Base-by-base conservation (phyloP, 306 rosid species). In the Hippophae rhamnoides region DNA sequence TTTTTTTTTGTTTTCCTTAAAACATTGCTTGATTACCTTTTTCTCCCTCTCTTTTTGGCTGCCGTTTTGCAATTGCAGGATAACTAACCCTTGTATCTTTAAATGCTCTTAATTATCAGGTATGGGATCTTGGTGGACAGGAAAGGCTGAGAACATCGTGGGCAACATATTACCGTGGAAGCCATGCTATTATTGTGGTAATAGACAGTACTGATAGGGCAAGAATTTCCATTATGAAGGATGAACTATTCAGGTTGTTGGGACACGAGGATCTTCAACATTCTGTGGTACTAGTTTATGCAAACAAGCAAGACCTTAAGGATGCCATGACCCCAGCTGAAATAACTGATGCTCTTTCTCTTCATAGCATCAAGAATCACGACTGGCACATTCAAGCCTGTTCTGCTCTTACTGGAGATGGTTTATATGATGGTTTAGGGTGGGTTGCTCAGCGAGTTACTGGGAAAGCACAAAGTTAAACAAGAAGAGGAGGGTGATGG, bases 381-480 rank as follows among this genome's bases (percentile, higher is more conserved):
- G 99, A 93, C 74, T 93, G 99, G 97, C 99, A 93, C 69, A 93
- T 93, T 60, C 99, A 93, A 71, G 99, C 99, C 62, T 93, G 97
- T 74, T 80, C 82, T 63, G 99, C 99, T 76, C 89, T 93, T 74
- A 77, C 96, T 0, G 99, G 97, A 8, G 97, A 88, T 8, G 99
- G 99, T 23, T 67, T 93, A 46, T 86, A 93, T 18, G 95, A 93
- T 6, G 99, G 99, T 61, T 86, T 93, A 7, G 99, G 99, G 43
- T 93, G 99, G 99, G 76, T 93, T 49, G 99, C 99, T 45, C 79
- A 73, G 69, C 84, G 62, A 14, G 99, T 88, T 27, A 77, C 94
- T 0, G 95, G 97, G 60, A 93, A 88, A 71, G 80, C 89, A 10
- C 63, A 88, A 2, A 71, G 79, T 58, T 88, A 78, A 93, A 56